Base-by-base conservation (phyloP, 2,329 filamentous ascomycete genomes). In the Trichoderma oligosporum region DNA sequence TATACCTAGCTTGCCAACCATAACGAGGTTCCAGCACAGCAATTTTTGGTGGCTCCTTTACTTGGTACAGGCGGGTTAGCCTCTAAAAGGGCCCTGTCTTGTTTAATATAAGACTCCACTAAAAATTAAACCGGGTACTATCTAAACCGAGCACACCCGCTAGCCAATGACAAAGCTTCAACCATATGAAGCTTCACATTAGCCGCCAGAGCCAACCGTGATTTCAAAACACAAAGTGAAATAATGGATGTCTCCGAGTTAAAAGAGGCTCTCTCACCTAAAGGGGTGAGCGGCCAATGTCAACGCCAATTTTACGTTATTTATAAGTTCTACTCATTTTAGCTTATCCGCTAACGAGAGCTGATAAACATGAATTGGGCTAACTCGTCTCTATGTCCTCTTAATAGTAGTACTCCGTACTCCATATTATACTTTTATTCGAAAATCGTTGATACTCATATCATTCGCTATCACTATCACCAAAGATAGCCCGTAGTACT, bases 401-500 rank as follows among this genome's bases (percentile, higher is more conserved):
- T n/a, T n/a, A n/a, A n/a, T n/a, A n/a, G n/a, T n/a, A 2, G 16
- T 42, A 12, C 49, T 33, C 12, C 20, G 27, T 16, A 44, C 51
- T 56, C 48, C 46, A 35, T 7, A n/a, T 18, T 7, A 36, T 42
- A 22, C 14, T 25, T 53, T 20, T 16, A n/a, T n/a, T n/a, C n/a
- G n/a, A n/a, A n/a, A 48, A 36, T 24, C 14, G 29, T 9, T n/a
- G 22, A 22, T 44, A 59, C 55, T 49, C 47, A 35, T 61, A 69
- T 52, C 45, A 47, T 56, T 90, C 87, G 64, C 90, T 88, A 62
- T 88, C 87, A 66, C 88, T 88, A 69, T 91, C 90, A 5, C 92
- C 93, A 80, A 97, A 97, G 27, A 97, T 91, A n/a, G 91, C 89
- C 64, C 84, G 89, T 65, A 97, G 91, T 0, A 97, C 86, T 41